phyloP scores from a whole-genome alignment of 1,139 yeast genomes.

The Hansenula lynferdii region DNA sequence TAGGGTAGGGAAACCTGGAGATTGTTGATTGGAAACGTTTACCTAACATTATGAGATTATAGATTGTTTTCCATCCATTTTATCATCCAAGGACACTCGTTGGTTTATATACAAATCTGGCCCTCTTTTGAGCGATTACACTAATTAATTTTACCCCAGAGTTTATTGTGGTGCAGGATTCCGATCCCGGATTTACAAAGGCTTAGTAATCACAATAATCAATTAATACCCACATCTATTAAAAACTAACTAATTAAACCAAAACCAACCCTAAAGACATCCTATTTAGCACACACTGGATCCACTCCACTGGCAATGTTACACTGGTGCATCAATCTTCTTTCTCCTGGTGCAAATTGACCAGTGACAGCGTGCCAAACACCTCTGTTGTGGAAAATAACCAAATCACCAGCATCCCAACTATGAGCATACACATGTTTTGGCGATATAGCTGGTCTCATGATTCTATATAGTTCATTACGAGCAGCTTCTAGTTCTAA shows the following conservation, averaged over 20 bases:
- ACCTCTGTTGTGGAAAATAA: slow-evolving; percentile 80
- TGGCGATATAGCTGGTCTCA: slow-evolving; percentile 86
- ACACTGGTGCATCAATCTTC: slow-evolving; percentile 88
- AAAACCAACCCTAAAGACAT: not conserved
- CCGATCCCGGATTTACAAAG: too few species aligned
- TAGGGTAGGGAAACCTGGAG: not conserved
- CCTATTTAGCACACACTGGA: slow-evolving; percentile 36
- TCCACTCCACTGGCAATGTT: slow-evolving; percentile 80
- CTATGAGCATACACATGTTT: slow-evolving; percentile 69
- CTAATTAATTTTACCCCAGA: too few species aligned
- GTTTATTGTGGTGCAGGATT: too few species aligned
- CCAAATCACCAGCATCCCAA: slow-evolving; percentile 81
- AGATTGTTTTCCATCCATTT: not conserved
- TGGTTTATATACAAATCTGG: too few species aligned
- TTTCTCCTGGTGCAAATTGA: slow-evolving; percentile 71
- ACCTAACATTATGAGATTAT: not conserved
- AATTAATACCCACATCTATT: not conserved
- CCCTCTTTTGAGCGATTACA: too few species aligned
- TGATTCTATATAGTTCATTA: slow-evolving; percentile 57
- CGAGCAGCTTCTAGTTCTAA: slow-evolving; percentile 69
- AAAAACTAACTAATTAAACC: not conserved
- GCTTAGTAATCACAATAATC: too few species aligned
- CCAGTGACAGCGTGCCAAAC: slow-evolving; percentile 92
- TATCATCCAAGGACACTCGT: too few species aligned
- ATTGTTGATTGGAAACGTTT: slow-evolving; percentile 1